phyloP scores from a whole-genome alignment of 2,329 filamentous ascomycete genomes.

The Fusarium armeniacum region DNA sequence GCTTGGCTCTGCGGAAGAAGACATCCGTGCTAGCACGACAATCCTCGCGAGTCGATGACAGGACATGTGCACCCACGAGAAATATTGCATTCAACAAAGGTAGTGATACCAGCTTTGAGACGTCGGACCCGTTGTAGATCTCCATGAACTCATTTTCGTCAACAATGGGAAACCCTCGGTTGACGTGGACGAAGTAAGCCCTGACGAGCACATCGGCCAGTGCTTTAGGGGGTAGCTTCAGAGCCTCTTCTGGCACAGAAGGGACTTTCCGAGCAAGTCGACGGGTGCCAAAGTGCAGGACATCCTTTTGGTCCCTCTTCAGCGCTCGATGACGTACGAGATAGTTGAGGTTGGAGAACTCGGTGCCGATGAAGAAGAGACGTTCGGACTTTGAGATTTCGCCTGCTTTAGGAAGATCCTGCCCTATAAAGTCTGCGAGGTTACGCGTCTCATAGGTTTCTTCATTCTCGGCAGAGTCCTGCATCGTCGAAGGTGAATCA shows the following conservation, averaged over 20 bases:
- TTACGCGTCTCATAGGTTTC: slow-evolving; percentile 59
- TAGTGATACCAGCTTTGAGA: slow-evolving; percentile 61
- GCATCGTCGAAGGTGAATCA: slow-evolving; percentile 32
- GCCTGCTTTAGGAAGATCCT: slow-evolving; percentile 59
- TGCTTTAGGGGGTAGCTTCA: slow-evolving; percentile 62
- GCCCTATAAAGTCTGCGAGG: slow-evolving; percentile 65
- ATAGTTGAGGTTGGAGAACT: slow-evolving; percentile 69
- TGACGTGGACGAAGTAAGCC: slow-evolving; percentile 65
- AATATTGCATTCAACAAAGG: slow-evolving; percentile 65
- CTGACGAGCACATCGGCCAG: slow-evolving; percentile 64
- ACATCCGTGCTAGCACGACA: slow-evolving; percentile 58
- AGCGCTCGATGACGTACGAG: slow-evolving; percentile 63
- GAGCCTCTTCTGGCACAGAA: slow-evolving; percentile 61
- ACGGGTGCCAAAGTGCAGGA: slow-evolving; percentile 55
- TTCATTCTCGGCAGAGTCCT: slow-evolving; percentile 45
- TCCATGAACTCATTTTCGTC: slow-evolving; percentile 66
- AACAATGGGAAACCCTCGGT: slow-evolving; percentile 65
- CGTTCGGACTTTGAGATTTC: slow-evolving; percentile 64
- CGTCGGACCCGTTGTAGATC: slow-evolving; percentile 62
- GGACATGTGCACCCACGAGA: slow-evolving; percentile 66
- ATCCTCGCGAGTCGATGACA: slow-evolving; percentile 58
- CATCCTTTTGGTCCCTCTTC: slow-evolving; percentile 45
- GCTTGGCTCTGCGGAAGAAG: slow-evolving; percentile 67
- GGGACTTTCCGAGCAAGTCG: slow-evolving; percentile 56
- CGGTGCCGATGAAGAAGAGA: slow-evolving; percentile 68